Percentiles rank a stretch among this genome's conserved stretches.
Conservation (phyloP, 1,139 yeast species). For the Sugiyamaella sp. region DNA sequence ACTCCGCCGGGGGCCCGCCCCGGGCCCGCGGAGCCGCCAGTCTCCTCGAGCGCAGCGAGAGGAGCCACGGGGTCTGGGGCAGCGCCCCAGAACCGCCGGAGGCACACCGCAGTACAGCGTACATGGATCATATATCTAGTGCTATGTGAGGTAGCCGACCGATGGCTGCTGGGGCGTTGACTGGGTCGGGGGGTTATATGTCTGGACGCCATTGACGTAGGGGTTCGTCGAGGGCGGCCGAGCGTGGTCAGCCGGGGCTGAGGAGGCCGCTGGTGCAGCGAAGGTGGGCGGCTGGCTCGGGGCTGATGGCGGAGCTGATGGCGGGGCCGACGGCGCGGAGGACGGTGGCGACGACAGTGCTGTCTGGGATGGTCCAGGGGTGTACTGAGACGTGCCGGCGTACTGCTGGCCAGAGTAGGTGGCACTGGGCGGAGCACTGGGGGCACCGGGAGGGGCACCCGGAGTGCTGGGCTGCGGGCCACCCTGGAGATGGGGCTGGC, state of each 20-base stretch:
- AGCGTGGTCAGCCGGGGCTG: background rate
- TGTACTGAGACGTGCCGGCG: background rate
- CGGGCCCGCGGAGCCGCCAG: too few relatives aligned
- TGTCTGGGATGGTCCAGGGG: background rate
- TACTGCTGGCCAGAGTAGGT: slow-evolving; percentile 10
- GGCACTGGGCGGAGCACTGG: background rate
- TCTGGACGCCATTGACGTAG: slow-evolving; percentile 16
- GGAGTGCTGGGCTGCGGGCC: background rate
- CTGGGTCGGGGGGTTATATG: slow-evolving; percentile 17
- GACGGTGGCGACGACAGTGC: too few relatives aligned
- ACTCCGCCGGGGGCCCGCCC: too few relatives aligned
- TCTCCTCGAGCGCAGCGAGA: too few relatives aligned
- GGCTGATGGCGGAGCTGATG: background rate
- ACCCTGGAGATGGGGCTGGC: background rate
- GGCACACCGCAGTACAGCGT: too few relatives aligned
- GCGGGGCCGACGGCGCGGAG: background rate
- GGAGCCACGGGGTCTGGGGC: background rate
- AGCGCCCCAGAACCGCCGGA: background rate
- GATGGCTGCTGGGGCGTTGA: slow-evolving; percentile 12
- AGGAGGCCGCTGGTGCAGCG: slow-evolving; percentile 5
- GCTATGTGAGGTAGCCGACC: slow-evolving; percentile 12
- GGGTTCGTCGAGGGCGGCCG: slow-evolving; percentile 18
- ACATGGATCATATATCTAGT: too few relatives aligned
- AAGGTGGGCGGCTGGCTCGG: slow-evolving; percentile 3
- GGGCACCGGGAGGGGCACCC: background rate